Evolutionary conservation across 2,329 filamentous ascomycete species (phyloP).

Genomic region (Zasmidium cellare): DNA sequence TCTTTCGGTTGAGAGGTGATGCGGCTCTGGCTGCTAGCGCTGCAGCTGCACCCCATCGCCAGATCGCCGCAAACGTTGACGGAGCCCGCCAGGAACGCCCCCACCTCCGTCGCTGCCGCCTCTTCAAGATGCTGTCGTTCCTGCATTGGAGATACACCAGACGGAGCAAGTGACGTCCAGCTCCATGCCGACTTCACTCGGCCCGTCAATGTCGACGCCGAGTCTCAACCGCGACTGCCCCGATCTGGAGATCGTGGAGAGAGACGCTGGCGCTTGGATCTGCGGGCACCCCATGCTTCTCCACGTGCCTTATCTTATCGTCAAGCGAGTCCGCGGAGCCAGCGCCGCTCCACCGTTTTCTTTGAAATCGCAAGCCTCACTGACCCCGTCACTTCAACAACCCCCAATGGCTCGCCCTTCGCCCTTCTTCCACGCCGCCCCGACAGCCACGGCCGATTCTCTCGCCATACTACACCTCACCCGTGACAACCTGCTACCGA

Average conservation of each 20-base stretch:
- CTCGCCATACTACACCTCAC: conserved; percentile 86
- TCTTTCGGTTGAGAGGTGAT: not conserved
- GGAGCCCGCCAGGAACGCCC: not conserved
- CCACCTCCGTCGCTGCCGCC: not conserved
- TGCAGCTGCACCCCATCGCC: not conserved
- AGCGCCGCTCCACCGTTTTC: not conserved
- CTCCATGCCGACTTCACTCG: not conserved
- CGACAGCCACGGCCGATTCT: conserved; percentile 60
- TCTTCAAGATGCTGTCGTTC: not conserved
- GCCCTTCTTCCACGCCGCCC: conserved; percentile 75
- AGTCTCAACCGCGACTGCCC: not conserved
- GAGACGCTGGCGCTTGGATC: not conserved
- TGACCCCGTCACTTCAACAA: not conserved
- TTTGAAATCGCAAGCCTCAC: not conserved
- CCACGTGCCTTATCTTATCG: not conserved
- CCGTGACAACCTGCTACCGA: conserved; percentile 78
- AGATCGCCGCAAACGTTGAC: not conserved
- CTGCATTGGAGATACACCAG: not conserved
- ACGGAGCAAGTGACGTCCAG: not conserved
- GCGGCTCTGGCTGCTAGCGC: not conserved
- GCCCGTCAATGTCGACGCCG: not conserved
- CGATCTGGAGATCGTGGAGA: not conserved
- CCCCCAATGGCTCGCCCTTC: conserved; percentile 47
- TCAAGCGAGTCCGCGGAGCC: not conserved
- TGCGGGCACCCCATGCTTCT: not conserved